Evolutionary conservation across 2,329 filamentous ascomycete genomes (phyloP).

Genomic region (Hirsutella rhossiliensis): DNA sequence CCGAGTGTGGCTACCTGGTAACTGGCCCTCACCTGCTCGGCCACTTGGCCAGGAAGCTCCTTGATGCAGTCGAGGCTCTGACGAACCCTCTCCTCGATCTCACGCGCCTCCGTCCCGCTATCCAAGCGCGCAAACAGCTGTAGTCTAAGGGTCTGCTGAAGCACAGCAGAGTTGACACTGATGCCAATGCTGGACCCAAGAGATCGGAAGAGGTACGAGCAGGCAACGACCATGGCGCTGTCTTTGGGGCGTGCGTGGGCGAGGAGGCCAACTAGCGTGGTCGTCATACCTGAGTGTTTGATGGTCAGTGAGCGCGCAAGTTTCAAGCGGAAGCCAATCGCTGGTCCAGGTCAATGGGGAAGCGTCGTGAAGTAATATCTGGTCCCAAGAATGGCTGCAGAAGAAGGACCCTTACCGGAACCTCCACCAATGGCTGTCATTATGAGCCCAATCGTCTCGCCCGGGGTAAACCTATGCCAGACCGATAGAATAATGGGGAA

Average conservation of each 20-base stretch:
- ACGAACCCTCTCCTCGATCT: slow-evolving; percentile 57
- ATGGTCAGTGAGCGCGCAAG: no score
- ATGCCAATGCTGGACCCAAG: slow-evolving; percentile 67
- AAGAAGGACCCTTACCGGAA: slow-evolving; percentile 15
- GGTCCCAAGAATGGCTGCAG: no score
- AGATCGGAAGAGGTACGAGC: slow-evolving; percentile 70
- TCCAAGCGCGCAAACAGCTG: slow-evolving; percentile 41
- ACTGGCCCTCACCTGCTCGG: slow-evolving; percentile 48
- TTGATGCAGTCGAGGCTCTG: slow-evolving; percentile 59
- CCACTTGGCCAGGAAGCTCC: slow-evolving; percentile 46
- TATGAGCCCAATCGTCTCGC: slow-evolving; percentile 43
- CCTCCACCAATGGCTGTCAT: slow-evolving; percentile 30
- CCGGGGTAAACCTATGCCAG: slow-evolving; percentile 1
- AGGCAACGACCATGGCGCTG: slow-evolving; percentile 29
- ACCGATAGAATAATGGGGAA: slow-evolving; percentile 12
- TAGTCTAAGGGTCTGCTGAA: slow-evolving; percentile 55
- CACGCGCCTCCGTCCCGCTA: slow-evolving; percentile 44
- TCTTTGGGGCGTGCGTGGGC: slow-evolving; percentile 56
- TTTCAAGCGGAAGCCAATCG: no score
- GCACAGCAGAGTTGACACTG: slow-evolving; percentile 56
- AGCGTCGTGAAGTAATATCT: no score
- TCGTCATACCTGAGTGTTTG: slow-evolving; percentile 45
- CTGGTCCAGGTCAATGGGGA: no score
- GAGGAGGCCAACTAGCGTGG: slow-evolving; percentile 58
- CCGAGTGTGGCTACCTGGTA: slow-evolving; percentile 41